Percentiles rank a stretch among this genome's conserved stretches.
Conservation (phyloP, 1,284 basidiomycete species). For the Testicularia cyperi region DNA sequence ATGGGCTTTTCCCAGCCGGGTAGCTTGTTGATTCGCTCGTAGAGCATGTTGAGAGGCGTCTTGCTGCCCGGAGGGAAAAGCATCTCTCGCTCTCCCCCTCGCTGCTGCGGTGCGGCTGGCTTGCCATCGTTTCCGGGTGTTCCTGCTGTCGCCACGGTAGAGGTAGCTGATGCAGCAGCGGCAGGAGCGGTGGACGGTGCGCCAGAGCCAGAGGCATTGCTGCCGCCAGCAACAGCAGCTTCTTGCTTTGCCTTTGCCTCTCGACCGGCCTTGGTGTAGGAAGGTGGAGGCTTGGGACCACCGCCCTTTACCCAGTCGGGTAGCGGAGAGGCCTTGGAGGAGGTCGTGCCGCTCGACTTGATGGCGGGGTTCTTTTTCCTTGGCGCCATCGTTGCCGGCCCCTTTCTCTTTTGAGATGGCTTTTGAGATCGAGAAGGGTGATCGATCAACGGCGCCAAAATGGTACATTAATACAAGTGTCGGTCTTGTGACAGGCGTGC, state of each 20-base stretch:
- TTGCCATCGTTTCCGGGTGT: too few relatives aligned
- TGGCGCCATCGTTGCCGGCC: conserved; percentile 55
- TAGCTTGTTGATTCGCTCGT: conserved; percentile 56
- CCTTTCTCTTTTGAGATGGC: too few relatives aligned
- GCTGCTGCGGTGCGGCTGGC: too few relatives aligned
- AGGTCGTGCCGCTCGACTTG: conserved; percentile 56
- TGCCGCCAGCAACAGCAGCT: too few relatives aligned
- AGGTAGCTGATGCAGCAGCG: conserved; percentile 2
- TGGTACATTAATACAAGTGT: too few relatives aligned
- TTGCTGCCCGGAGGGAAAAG: conserved; percentile 59
- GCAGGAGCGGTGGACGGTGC: neutral
- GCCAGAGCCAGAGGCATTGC: too few relatives aligned
- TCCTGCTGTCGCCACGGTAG: neutral
- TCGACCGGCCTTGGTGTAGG: conserved; percentile 41
- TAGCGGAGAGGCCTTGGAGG: conserved; percentile 55
- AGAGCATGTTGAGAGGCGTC: conserved; percentile 58
- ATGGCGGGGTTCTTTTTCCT: conserved; percentile 55
- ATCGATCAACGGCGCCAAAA: too few relatives aligned
- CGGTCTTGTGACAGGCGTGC: too few relatives aligned
- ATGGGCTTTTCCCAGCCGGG: conserved; percentile 57
- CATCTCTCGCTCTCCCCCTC: conserved; percentile 34
- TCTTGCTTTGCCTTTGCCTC: conserved; percentile 12
- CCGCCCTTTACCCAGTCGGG: conserved; percentile 59
- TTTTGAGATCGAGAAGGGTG: too few relatives aligned
- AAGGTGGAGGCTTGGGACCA: conserved; percentile 44